Evolutionary conservation across 768 basidiomycete species (phyloP), one percentile per base, ranked within the genome.

Genomic region (Calocybe cyanea): DNA sequence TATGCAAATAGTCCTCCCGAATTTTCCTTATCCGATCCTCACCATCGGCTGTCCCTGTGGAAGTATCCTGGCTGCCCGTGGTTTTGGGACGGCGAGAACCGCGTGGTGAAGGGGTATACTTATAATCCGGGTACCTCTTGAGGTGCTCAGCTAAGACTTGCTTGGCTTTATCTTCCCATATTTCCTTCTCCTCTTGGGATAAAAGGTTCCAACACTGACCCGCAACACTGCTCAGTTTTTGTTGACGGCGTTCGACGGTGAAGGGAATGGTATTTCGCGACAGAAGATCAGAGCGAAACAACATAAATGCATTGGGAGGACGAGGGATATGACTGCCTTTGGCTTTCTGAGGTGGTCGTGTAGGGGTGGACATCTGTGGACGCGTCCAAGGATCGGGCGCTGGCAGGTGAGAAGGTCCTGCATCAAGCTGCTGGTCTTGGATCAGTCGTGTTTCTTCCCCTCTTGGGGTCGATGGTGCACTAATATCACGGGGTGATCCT

Each of bases 241-340:
- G 81, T 60, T 92, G 88, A 40, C 85, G 80, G 49, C 69, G 73
- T 65, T 86, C 85, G 41, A 77, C 68, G 31, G 62, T 63, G 21
- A 65, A 37, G 1, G 72, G 73, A 41, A 78, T 78, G 23, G 72
- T 60, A 30, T 72, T 66, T 2, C 71, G 65, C 49, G 75, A 74
- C 35, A 72, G 76, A 35, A 85, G 75, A 57, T 76, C 76, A 15
- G 82, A 87, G 32, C 90, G 81, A 61, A 79, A 92, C 49, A 91
- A 69, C 65, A 92, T 88, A 69, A 92, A 92, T 2, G 88, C 85
- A 58, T 92, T 92, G 35, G 85, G 76, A 2, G 90, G 88, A 24
- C 88, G 81, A 23, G 81, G 79, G 43, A 89, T 76, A 57, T 83
- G 81, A 36, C 47, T 43, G n/a, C 41, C 48, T 14, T 31, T 44